Base-by-base conservation (phyloP, 169 alveolate genomes). In the Cardiosporidium cionae region DNA sequence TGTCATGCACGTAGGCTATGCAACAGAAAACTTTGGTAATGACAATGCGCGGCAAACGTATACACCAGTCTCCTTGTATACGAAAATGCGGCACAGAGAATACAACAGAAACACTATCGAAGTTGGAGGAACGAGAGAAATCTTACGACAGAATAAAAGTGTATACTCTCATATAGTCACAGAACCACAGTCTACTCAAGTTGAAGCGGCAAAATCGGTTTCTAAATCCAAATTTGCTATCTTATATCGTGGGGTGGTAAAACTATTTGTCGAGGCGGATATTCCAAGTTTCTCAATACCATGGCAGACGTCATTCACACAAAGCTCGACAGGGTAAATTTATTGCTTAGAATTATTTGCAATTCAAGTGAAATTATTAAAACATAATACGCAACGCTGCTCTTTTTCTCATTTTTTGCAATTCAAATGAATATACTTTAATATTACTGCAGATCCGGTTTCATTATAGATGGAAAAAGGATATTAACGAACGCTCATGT, bases 401-500 rank as follows among this genome's bases (percentile, higher is more conserved):
- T n/a, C n/a, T n/a, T n/a, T n/a, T n/a, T n/a, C n/a, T n/a, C n/a
- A n/a, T n/a, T n/a, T n/a, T n/a, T n/a, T n/a, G n/a, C n/a, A n/a
- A n/a, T n/a, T 28, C n/a, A 65, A 9, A 3, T 68, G 31, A 4
- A 32, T 29, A 3, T 9, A 9, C 70, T 16, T 22, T 9, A 68
- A n/a, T 31, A 44, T 5, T 25, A 28, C 53, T 27, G 25, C 65
- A 86, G 92, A 2, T 89, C 95, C 0, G 95, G 92, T 3, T 89
- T 90, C 71, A 87, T 75, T 62, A 82, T 89, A 9, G 80, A 67
- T 29, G 89, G 87, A 63, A 58, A 72, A 32, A 7, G 83, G 74
- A 86, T 90, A 1, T 54, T 90, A 52, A 90, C 95, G 1, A 90
- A 90, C 71, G 95, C 95, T 3, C 95, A 90, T 32, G 84, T 91